Evolutionary conservation across 1,284 basidiomycete species (phyloP).

Genomic region (Ustilago curta): DNA sequence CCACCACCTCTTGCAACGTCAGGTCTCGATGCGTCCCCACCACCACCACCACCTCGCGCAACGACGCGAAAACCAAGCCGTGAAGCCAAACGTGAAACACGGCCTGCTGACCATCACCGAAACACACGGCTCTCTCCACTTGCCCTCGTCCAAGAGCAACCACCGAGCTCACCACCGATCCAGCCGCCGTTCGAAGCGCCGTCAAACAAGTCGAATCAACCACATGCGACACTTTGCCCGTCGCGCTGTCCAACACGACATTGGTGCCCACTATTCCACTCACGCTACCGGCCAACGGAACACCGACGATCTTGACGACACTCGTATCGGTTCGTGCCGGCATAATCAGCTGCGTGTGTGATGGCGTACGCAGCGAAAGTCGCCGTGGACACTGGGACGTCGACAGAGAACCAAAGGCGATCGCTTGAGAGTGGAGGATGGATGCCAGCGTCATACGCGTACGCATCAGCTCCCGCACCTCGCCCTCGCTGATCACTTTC

Average conservation of each 20-base stretch:
- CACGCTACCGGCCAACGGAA: conserved; percentile 7
- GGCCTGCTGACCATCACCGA: conserved; percentile 32
- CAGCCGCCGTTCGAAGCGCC: conserved; percentile 28
- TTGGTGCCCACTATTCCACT: conserved; percentile 23
- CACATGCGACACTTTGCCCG: conserved; percentile 8
- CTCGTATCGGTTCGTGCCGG: conserved; percentile 19
- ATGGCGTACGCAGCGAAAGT: conserved; percentile 4
- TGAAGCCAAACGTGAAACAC: conserved; percentile 31
- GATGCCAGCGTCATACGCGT: background rate
- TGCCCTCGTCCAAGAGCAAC: background rate
- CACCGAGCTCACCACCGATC: conserved; percentile 17
- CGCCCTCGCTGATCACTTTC: conserved; percentile 3
- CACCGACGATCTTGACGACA: conserved; percentile 33
- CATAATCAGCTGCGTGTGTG: conserved; percentile 40
- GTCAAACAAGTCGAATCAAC: conserved; percentile 25
- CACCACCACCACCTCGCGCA: background rate
- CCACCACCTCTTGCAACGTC: background rate
- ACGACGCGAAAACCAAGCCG: conserved; percentile 5
- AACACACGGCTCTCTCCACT: conserved; percentile 16
- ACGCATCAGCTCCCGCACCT: background rate
- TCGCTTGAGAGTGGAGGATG: conserved; percentile 18
- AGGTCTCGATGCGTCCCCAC: conserved; percentile 3
- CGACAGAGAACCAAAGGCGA: conserved; percentile 12
- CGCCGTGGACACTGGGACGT: conserved; percentile 23
- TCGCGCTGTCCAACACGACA: conserved; percentile 16